A percentile compares a stretch with the other conserved stretches of the same genome.
These are phyloP conservation scores for Niveomyces coronatus DNA, from an alignment of 2,329 filamentous ascomycete genomes.

Conservation along the genomic window DNA sequence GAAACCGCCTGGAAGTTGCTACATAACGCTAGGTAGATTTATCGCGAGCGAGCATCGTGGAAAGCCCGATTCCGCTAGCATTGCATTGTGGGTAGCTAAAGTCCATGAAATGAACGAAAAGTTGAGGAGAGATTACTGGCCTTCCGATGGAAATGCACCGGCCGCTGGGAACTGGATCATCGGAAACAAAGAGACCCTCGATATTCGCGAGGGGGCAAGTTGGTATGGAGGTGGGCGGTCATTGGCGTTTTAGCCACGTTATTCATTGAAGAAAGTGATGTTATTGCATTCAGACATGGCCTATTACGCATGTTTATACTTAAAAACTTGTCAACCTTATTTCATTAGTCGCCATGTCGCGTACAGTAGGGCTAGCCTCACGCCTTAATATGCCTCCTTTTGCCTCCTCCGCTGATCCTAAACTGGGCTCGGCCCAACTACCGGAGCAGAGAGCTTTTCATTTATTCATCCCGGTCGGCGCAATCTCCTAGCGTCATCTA, in stretches of 20 bases:
- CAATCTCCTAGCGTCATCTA: too few species aligned
- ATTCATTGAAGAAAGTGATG: too few species aligned
- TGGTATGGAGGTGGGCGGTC: not conserved
- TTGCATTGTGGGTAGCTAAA: not conserved
- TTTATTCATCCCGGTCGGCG: too few species aligned
- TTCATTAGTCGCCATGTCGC: too few species aligned
- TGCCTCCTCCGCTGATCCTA: too few species aligned
- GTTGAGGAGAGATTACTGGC: not conserved
- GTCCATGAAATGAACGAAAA: not conserved
- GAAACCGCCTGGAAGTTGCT: not conserved
- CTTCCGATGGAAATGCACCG: not conserved
- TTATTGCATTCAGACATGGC: too few species aligned
- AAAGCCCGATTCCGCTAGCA: not conserved
- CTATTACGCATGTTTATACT: too few species aligned
- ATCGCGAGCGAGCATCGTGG: not conserved
- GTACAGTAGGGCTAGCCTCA: too few species aligned
- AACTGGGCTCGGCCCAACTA: too few species aligned
- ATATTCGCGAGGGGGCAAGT: not conserved
- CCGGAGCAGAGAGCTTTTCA: too few species aligned
- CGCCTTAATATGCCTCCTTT: too few species aligned
- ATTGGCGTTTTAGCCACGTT: not conserved
- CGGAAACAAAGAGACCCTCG: not conserved
- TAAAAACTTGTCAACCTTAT: too few species aligned
- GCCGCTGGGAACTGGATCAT: not conserved
- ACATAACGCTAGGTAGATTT: not conserved